A percentile compares a stretch with the other conserved stretches of the same genome.
These are phyloP conservation scores for Oemleria cerasiformis DNA, from an alignment of 306 rosid species.

Conservation along the genomic window DNA sequence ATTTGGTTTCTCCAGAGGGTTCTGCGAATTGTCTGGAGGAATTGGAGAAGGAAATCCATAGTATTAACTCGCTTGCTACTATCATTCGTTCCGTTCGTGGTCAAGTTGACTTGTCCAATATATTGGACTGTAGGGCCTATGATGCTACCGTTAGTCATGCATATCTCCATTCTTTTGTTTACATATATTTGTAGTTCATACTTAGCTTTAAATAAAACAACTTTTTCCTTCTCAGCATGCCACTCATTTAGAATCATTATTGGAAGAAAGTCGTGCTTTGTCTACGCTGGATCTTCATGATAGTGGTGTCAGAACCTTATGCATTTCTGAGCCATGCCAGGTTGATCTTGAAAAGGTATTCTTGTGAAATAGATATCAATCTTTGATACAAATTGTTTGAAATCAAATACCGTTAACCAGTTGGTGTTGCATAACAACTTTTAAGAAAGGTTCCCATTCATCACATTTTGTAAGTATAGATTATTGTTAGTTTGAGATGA, in stretches of 20 bases:
- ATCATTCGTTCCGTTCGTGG: constrained; percentile 69
- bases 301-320: constrained; percentile 77
- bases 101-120: constrained; percentile 76
- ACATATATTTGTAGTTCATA: constrained; percentile 12
- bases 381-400: constrained; percentile 11
- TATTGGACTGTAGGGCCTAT: constrained; percentile 71
- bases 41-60: constrained; percentile 78
- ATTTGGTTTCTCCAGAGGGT: constrained; percentile 79
- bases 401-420: not conserved
- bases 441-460: not conserved
- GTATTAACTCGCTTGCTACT: constrained; percentile 72
- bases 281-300: constrained; percentile 67
- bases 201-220: constrained; percentile 14
- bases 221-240: constrained; percentile 49
- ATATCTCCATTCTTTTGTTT: constrained; percentile 16
- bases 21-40: constrained; percentile 56
- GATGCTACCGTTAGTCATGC: constrained; percentile 54
- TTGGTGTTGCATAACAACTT: not conserved
- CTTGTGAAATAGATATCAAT: not conserved
- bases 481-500: not conserved
- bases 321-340: constrained; percentile 50
- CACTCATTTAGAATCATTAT: constrained; percentile 60
- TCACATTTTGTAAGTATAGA: not conserved
- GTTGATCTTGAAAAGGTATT: constrained; percentile 83
- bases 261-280: constrained; percentile 59